phyloP scores from a whole-genome alignment of 441 rosid genomes.

The Jatropha multifida region DNA sequence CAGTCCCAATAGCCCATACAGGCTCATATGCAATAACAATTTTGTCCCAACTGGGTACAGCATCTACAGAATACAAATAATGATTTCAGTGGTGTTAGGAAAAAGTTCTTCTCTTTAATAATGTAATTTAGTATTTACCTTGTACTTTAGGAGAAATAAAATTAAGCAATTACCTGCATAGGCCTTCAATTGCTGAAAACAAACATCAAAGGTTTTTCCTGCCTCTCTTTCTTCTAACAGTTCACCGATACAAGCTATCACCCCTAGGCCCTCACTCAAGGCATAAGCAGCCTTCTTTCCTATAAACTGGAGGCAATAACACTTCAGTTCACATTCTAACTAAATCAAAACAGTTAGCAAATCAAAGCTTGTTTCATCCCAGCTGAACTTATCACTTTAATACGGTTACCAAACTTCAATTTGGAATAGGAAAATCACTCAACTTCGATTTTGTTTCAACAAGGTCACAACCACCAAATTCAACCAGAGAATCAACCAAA shows the following conservation, averaged over 20 bases:
- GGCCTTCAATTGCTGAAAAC: conserved; percentile 87
- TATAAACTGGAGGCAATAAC: conserved; percentile 58
- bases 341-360: background rate
- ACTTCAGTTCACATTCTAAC: conserved; percentile 17
- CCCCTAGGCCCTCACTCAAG: conserved; percentile 78
- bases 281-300: conserved; percentile 98
- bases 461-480: background rate
- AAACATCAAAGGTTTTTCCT: conserved; percentile 91
- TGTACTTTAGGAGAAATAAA: conserved; percentile 11
- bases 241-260: conserved; percentile 93
- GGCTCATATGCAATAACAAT: conserved; percentile 96
- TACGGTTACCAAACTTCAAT: background rate
- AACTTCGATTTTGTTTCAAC: background rate
- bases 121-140: conserved; percentile 3
- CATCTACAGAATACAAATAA: conserved; percentile 49
- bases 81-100: conserved; percentile 6
- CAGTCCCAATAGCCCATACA: conserved; percentile 99
- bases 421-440: background rate
- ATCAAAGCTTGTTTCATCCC: background rate
- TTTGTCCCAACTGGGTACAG: conserved; percentile 83
- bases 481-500: background rate
- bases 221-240: conserved; percentile 87
- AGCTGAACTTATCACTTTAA: background rate
- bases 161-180: conserved; percentile 50
- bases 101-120: conserved; percentile 1